Base-by-base conservation (phyloP, 768 basidiomycete species). In the Lanmaoa pseudosensibilis region DNA sequence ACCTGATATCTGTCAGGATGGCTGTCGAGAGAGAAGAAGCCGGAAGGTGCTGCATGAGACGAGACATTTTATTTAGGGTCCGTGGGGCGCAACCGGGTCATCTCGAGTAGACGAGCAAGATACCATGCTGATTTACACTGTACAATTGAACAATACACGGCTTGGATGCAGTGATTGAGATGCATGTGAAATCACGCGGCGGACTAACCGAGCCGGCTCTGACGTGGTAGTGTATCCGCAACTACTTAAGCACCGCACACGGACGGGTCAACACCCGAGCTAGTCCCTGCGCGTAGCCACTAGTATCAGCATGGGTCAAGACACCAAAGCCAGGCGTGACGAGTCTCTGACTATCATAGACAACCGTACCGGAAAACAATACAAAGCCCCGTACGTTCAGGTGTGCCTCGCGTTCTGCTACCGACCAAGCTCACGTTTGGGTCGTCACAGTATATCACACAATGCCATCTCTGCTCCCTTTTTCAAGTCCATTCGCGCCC, bases 341-440 rank as follows among this genome's bases (percentile, higher is more conserved):
- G 64, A 73, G 15, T 73, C 69, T 56, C 77, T 94, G 46, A 87
- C 86, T 7, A 84, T 94, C 64, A 75, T 74, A 55, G 93, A 94
- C 75, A 92, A 94, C 70, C 85, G 93, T 54, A 94, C 93, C 3
- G 91, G 90, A 30, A 88, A 86, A 69, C 80, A 81, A 3, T 88
- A 87, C 74, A 81, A 73, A 30, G 75, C 94, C 46, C 87, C 87
- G 90, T 92, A 57, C 68, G 88, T 80, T 13, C 13, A 25, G 18
- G 8, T 34, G 19, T 8, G 12, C 18, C 40, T 45, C 30, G 27
- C 32, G 23, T 43, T 33, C 40, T 23, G 25, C 33, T 12, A 27
- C 27, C 8, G 3, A 36, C 25, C 13, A 13, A 25, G 33, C 46
- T 57, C 43, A 53, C 38, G 0, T 38, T 13, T n/a, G n/a, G n/a